phyloP scores from a whole-genome alignment of 345 rosid species.

The Eucalyptus marginata region DNA sequence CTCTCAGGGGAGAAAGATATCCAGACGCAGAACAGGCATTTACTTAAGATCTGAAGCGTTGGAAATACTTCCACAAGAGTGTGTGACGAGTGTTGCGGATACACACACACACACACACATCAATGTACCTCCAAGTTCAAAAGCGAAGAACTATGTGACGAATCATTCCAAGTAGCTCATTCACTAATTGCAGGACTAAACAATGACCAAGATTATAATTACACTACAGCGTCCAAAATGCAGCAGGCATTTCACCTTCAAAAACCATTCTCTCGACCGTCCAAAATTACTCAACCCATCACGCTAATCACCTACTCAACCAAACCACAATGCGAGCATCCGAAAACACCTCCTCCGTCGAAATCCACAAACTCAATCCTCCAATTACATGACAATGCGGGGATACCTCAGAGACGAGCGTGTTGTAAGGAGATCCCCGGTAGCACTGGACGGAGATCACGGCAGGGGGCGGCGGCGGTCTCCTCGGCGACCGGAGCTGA shows the following conservation, averaged over 20 bases:
- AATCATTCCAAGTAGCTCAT: not conserved
- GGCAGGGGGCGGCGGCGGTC: constrained; percentile 4
- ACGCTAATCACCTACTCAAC: not conserved
- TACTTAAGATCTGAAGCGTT: not conserved
- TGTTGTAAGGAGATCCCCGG: constrained; percentile 21
- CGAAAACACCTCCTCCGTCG: not conserved
- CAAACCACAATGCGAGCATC: not conserved
- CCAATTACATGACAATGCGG: not conserved
- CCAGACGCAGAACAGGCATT: not conserved
- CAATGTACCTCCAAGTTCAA: not conserved
- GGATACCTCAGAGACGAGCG: constrained; percentile 63
- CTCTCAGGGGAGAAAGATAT: not conserved
- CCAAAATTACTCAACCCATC: not conserved
- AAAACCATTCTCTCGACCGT: not conserved
- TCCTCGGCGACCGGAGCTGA: constrained; percentile 5
- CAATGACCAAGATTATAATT: not conserved
- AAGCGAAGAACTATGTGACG: not conserved
- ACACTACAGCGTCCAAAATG: not conserved
- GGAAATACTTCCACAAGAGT: not conserved
- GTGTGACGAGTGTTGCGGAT: not conserved
- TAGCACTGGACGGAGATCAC: constrained; percentile 6
- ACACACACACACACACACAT: not conserved
- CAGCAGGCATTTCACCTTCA: not conserved
- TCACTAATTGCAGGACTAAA: not conserved
- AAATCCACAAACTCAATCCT: not conserved